These are phyloP conservation scores for Pseudogymnoascus sp. DNA, from an alignment of 2,329 filamentous ascomycete genomes.

Conservation along the genomic window DNA sequence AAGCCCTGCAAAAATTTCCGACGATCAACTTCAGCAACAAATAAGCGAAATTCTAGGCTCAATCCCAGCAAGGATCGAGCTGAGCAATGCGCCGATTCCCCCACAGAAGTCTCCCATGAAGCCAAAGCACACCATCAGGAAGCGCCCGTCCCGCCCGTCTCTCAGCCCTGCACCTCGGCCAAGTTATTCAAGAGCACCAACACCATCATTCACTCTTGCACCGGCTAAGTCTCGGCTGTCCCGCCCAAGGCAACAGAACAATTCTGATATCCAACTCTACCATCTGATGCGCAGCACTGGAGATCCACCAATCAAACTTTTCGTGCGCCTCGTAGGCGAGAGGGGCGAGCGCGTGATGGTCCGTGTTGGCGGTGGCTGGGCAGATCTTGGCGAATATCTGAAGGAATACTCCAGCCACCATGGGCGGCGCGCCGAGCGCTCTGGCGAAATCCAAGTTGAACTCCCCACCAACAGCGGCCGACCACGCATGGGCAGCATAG, in stretches of 20 bases:
- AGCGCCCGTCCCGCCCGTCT: constrained; percentile 24
- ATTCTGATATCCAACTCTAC: constrained; percentile 81
- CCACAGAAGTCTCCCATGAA: constrained; percentile 19
- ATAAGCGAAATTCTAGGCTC: constrained; percentile 71
- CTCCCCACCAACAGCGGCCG: constrained; percentile 30
- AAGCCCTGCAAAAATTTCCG: constrained; percentile 27
- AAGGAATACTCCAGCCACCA: constrained; percentile 91
- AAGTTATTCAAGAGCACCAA: constrained; percentile 42
- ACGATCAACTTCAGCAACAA: constrained; percentile 69
- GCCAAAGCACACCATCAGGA: background rate
- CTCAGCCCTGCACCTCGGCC: constrained; percentile 24
- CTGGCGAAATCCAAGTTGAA: constrained; percentile 52
- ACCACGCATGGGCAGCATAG: constrained; percentile 4
- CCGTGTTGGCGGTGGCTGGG: constrained; percentile 95
- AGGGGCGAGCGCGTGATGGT: constrained; percentile 93
- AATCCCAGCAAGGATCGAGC: constrained; percentile 71
- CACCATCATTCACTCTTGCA: constrained; percentile 62
- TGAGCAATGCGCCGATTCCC: constrained; percentile 21
- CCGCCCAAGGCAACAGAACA: constrained; percentile 42
- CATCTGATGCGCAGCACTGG: constrained; percentile 79
- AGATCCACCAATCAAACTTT: constrained; percentile 85
- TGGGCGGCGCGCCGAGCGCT: constrained; percentile 58
- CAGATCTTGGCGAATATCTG: constrained; percentile 88
- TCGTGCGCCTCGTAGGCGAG: constrained; percentile 87
- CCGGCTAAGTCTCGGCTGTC: constrained; percentile 45